A percentile compares a stretch with the other conserved stretches of the same genome.
phyloP scores from a whole-genome alignment of 805 yeast genomes.

The Candida adriatica region DNA sequence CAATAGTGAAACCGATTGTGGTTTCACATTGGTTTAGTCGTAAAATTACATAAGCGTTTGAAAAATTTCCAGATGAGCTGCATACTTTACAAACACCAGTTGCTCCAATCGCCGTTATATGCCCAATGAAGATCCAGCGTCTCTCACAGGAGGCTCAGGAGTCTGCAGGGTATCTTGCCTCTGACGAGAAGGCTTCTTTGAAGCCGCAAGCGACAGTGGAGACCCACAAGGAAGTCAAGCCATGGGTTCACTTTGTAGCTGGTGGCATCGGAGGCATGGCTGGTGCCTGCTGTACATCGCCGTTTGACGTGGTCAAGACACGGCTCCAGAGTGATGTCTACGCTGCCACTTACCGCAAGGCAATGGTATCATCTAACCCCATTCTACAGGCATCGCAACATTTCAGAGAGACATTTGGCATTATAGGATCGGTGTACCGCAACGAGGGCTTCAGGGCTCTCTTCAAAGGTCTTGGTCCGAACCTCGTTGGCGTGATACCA shows the following conservation, averaged over 20 bases:
- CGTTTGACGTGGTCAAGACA: conserved; percentile 94
- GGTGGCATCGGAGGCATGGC: conserved; percentile 97
- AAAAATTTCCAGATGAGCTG: too few relatives aligned
- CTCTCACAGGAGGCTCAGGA: conserved; percentile 41
- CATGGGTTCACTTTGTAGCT: conserved; percentile 80
- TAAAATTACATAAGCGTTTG: too few relatives aligned
- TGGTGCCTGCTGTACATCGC: conserved; percentile 91
- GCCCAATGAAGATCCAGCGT: too few relatives aligned
- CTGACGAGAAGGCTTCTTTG: conserved; percentile 63
- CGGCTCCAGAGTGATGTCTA: conserved; percentile 88
- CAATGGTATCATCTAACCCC: conserved; percentile 25
- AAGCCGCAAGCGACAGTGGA: conserved; percentile 20
- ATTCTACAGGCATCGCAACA: conserved; percentile 53
- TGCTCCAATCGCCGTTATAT: too few relatives aligned
- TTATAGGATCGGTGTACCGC: conserved; percentile 58
- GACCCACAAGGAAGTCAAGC: conserved; percentile 31
- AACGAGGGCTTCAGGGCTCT: conserved; percentile 81
- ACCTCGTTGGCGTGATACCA: conserved; percentile 94
- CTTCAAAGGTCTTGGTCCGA: conserved; percentile 95
- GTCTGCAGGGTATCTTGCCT: conserved; percentile 55
- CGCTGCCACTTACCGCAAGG: conserved; percentile 41
- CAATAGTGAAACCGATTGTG: too few relatives aligned
- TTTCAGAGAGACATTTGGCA: conserved; percentile 74
- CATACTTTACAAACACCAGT: too few relatives aligned
- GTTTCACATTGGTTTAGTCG: too few relatives aligned